Conservation (phyloP, 2,329 filamentous ascomycete species). For the Pseudocercospora crystallina region DNA sequence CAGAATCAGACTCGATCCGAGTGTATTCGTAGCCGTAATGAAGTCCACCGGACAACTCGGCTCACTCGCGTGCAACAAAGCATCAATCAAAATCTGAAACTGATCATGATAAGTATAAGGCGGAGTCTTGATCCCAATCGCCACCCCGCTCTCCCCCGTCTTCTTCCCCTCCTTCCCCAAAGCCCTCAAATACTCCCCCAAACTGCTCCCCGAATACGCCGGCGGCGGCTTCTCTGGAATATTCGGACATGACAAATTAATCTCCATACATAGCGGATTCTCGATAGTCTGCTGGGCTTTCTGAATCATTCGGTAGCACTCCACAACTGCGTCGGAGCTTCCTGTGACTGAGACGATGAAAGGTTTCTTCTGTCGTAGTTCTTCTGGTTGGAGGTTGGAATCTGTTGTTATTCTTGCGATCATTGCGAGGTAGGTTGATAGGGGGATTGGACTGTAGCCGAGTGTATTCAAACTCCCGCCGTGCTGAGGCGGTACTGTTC, state of each 20-base stretch:
- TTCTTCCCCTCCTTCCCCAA: constrained; percentile 34
- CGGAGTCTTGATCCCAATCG: constrained; percentile 70
- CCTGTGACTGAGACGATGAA: constrained; percentile 74
- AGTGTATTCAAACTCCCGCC: constrained; percentile 61
- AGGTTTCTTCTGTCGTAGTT: constrained; percentile 48
- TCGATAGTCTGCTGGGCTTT: constrained; percentile 31
- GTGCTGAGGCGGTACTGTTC: constrained; percentile 34
- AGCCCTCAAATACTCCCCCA: constrained; percentile 57
- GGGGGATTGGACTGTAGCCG: constrained; percentile 67
- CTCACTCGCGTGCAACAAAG: constrained; percentile 44
- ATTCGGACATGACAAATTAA: constrained; percentile 79
- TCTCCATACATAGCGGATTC: constrained; percentile 65
- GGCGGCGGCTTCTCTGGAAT: constrained; percentile 68
- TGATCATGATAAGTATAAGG: constrained; percentile 72
- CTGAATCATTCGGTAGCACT: constrained; percentile 56
- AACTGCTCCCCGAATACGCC: constrained; percentile 59
- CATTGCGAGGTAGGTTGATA: constrained; percentile 60
- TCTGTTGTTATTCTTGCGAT: constrained; percentile 37
- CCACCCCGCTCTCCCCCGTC: constrained; percentile 31
- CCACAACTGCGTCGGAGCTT: constrained; percentile 54
- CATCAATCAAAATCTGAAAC: constrained; percentile 57
- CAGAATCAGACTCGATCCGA: constrained; percentile 67
- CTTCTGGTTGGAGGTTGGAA: constrained; percentile 19
- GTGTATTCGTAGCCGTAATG: constrained; percentile 72
- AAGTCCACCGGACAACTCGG: constrained; percentile 58